Percentiles rank a stretch among this genome's conserved stretches.
Conservation (phyloP, 306 rosid genomes). For the Vachellia pachyceras region DNA sequence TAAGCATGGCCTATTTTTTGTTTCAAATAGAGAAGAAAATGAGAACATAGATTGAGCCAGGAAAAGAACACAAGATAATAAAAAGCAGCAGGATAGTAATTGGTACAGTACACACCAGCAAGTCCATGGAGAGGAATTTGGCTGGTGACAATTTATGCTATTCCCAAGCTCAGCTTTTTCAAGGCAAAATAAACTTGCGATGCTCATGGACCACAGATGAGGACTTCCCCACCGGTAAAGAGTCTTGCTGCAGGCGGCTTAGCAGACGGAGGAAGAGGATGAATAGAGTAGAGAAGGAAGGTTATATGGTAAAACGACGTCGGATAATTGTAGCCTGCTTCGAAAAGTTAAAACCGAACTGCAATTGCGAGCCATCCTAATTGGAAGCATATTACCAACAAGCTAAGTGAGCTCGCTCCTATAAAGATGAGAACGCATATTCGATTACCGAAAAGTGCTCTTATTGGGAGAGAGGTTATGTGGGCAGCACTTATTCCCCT, state of each 20-base stretch:
- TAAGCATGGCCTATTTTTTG: constrained; percentile 56
- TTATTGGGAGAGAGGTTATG: too few species aligned
- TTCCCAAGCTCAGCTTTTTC: background rate
- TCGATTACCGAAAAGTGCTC: too few species aligned
- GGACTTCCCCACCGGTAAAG: background rate
- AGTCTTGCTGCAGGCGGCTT: background rate
- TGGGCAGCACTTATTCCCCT: too few species aligned
- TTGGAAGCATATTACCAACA: too few species aligned
- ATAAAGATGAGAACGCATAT: too few species aligned
- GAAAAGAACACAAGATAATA: background rate
- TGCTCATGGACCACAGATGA: background rate
- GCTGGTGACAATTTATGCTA: background rate
- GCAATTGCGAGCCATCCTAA: background rate
- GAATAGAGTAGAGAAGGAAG: background rate
- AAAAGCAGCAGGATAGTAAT: background rate
- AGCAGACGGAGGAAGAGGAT: background rate
- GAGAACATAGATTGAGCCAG: background rate
- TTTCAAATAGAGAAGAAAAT: background rate
- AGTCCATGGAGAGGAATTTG: constrained; percentile 39
- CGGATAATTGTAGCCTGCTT: background rate
- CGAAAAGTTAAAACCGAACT: too few species aligned
- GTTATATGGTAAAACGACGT: background rate
- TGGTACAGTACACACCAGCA: constrained; percentile 39
- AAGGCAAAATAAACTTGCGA: background rate
- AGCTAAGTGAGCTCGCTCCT: too few species aligned